These are phyloP conservation scores for Carex myosuroides DNA, from an alignment of 176 grass and related monocot species.

Conservation along the genomic window DNA sequence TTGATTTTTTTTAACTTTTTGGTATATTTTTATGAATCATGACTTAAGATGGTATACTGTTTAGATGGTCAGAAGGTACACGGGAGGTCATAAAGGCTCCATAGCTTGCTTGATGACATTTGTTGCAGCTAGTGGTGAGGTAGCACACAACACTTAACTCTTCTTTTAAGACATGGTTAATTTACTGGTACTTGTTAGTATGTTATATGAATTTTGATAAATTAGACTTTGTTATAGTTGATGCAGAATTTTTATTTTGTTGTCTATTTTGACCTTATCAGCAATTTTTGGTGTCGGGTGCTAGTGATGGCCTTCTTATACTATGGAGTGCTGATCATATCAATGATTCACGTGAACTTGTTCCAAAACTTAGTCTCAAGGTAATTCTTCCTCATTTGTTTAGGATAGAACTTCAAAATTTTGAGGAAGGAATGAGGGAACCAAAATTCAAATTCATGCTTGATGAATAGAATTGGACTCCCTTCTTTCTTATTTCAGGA, in stretches of 20 bases:
- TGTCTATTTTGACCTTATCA: constrained; percentile 30
- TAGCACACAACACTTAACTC: constrained; percentile 21
- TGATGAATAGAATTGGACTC: background rate
- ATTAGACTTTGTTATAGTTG: background rate
- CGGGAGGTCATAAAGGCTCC: constrained; percentile 95
- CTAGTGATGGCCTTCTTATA: constrained; percentile 87
- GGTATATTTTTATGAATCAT: constrained; percentile 6
- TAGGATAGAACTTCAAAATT: background rate
- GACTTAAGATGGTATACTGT: constrained; percentile 22
- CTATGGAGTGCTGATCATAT: constrained; percentile 96
- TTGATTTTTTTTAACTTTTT: constrained; percentile 27
- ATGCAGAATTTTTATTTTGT: background rate
- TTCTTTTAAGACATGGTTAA: constrained; percentile 8
- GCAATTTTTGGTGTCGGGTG: constrained; percentile 95
- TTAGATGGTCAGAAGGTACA: constrained; percentile 96
- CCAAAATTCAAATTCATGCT: background rate
- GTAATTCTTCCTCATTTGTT: constrained; percentile 30
- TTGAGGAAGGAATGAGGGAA: background rate
- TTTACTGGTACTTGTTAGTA: constrained; percentile 10
- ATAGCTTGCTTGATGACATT: constrained; percentile 96
- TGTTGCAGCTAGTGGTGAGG: constrained; percentile 82
- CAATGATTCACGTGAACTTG: constrained; percentile 85
- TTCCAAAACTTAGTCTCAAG: constrained; percentile 96
- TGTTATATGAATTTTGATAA: constrained; percentile 6
- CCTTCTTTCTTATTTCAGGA: background rate